Evolutionary conservation across 805 yeast species (phyloP).

Genomic region (Hanseniaspora thailandica): DNA sequence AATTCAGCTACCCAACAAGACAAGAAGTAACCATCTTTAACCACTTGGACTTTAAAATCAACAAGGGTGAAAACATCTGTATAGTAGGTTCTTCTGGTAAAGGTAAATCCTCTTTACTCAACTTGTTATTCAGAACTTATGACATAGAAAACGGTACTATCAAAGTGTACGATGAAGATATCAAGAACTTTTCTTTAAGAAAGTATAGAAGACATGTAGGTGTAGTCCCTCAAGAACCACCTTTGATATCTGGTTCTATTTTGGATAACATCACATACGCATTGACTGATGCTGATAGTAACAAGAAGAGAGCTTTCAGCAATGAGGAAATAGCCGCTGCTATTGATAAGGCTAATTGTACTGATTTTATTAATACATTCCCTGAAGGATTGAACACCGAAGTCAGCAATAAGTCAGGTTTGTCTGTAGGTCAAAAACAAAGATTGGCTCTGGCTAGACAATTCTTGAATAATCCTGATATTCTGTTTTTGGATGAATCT

Average conservation of each 20-base stretch:
- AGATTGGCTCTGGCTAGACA: conserved; percentile 86
- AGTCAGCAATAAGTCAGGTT: conserved; percentile 76
- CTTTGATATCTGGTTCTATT: conserved; percentile 74
- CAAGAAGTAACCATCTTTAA: conserved; percentile 56
- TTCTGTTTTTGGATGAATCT: conserved; percentile 85
- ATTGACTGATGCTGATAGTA: conserved; percentile 28
- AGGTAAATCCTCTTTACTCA: conserved; percentile 82
- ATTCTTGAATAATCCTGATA: conserved; percentile 60
- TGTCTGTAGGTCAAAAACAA: conserved; percentile 93
- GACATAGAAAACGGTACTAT: conserved; percentile 62
- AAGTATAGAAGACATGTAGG: conserved; percentile 65
- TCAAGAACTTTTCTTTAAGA: conserved; percentile 57
- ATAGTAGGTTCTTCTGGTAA: conserved; percentile 96
- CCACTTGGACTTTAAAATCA: conserved; percentile 46
- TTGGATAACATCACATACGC: conserved; percentile 78
- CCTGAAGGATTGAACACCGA: conserved; percentile 73
- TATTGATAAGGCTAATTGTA: conserved; percentile 59
- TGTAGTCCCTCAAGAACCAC: conserved; percentile 89
- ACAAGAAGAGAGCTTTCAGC: conserved; percentile 34
- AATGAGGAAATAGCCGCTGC: conserved; percentile 52
- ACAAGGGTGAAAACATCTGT: conserved; percentile 79
- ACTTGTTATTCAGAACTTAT: conserved; percentile 68
- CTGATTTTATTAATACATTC: conserved; percentile 53
- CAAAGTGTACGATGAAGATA: conserved; percentile 49
- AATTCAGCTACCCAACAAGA: conserved; percentile 76